These are phyloP conservation scores for Neurospora sp. DNA, from an alignment of 495 filamentous ascomycete genomes.

Conservation along the genomic window DNA sequence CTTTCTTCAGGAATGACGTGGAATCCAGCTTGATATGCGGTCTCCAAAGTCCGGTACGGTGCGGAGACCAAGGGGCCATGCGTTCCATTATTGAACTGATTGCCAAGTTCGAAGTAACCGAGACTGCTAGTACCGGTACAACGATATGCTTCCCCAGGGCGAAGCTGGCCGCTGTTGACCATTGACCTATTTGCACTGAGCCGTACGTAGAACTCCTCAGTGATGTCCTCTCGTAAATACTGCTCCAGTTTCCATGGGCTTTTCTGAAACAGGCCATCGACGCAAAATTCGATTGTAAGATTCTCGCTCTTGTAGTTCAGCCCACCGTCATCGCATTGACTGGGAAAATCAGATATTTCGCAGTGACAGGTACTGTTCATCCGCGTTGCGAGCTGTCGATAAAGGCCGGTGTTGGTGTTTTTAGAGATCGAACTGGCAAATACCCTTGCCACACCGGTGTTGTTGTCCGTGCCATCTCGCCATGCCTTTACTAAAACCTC, in stretches of 20 bases:
- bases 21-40: neutral
- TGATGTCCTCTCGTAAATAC: neutral
- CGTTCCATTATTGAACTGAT: neutral
- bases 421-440: neutral
- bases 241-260: neutral
- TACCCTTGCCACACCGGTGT: neutral
- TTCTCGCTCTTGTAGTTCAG: neutral
- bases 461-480: neutral
- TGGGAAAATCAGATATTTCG: neutral
- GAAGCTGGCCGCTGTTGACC: neutral
- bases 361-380: conserved; percentile 1
- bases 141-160: neutral
- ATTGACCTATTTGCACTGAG: neutral
- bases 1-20: neutral
- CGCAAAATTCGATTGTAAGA: neutral
- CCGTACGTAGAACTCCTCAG: neutral
- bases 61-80: neutral
- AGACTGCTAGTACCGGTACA: neutral
- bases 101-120: conserved; percentile 6
- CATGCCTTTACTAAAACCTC: neutral
- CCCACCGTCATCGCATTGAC: neutral
- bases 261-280: neutral
- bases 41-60: neutral
- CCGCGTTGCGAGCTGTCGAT: neutral
- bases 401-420: neutral